phyloP scores from a whole-genome alignment of 257 asterid species.

The Fraxinus cuspidata region DNA sequence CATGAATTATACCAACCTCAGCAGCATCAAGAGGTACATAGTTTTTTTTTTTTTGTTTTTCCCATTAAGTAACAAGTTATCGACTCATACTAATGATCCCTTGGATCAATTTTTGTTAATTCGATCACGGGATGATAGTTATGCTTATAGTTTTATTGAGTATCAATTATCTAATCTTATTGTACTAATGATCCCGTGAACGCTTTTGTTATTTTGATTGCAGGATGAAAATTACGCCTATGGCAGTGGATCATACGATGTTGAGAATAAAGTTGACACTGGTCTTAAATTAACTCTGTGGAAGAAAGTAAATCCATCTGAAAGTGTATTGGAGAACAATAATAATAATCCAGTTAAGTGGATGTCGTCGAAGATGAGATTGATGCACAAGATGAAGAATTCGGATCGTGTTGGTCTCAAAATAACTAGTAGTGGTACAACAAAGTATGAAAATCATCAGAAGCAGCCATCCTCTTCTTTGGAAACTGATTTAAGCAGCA shows the following conservation, averaged over 20 bases:
- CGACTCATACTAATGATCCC: not conserved
- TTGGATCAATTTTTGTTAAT: not conserved
- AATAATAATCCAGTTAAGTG: slow-evolving; percentile 35
- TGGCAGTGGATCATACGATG: slow-evolving; percentile 40
- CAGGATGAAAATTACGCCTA: slow-evolving; percentile 33
- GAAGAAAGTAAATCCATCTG: slow-evolving; percentile 36
- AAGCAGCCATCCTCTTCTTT: slow-evolving; percentile 39
- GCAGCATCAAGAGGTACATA: slow-evolving; percentile 45
- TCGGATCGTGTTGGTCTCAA: slow-evolving; percentile 11
- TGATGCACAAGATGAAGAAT: slow-evolving; percentile 57
- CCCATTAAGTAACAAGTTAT: not conserved
- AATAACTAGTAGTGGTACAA: not conserved
- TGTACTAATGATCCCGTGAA: not conserved
- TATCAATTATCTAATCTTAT: not conserved
- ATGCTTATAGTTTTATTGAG: slow-evolving; percentile 6
- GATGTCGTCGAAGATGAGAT: slow-evolving; percentile 74
- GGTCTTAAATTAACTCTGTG: slow-evolving; percentile 51
- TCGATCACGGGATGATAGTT: slow-evolving; percentile 30
- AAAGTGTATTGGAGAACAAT: not conserved
- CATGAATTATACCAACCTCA: slow-evolving; percentile 33
- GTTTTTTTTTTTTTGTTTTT: not conserved
- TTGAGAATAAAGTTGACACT: slow-evolving; percentile 36
- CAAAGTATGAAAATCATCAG: slow-evolving; percentile 37
- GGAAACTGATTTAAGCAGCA: slow-evolving; percentile 64
- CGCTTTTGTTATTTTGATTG: not conserved